phyloP scores from a whole-genome alignment of 2,329 filamentous ascomycete species.

The Botrytis sinoallii region DNA sequence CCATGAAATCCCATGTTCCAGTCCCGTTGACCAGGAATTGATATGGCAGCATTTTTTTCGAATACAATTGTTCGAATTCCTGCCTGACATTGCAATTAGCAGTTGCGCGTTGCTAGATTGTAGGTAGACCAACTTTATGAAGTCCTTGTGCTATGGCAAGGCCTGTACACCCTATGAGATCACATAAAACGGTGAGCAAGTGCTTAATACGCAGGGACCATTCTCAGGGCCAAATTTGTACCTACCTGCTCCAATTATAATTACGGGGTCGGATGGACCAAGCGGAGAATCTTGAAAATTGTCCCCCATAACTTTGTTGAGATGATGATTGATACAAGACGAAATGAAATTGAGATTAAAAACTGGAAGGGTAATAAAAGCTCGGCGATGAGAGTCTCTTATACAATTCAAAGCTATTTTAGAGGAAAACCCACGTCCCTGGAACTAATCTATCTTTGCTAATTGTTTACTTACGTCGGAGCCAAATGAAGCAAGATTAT shows the following conservation, averaged over 20 bases:
- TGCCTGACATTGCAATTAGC: conserved; percentile 16
- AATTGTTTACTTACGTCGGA: background rate
- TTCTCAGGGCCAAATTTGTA: conserved; percentile 11
- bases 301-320: background rate
- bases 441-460: background rate
- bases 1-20: conserved; percentile 42
- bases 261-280: conserved; percentile 11
- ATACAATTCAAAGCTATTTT: background rate
- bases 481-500: background rate
- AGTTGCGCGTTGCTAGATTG: background rate
- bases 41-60: conserved; percentile 32
- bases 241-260: conserved; percentile 32
- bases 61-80: conserved; percentile 29
- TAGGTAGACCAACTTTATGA: conserved; percentile 37
- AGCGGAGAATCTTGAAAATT: background rate
- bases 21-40: conserved; percentile 34
- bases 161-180: conserved; percentile 40
- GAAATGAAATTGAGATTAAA: background rate
- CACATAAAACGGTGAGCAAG: background rate
- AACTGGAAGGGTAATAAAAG: background rate
- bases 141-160: conserved; percentile 43
- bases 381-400: background rate
- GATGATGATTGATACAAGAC: background rate
- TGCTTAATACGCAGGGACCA: background rate
- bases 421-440: background rate